Conservation (phyloP, 2,329 filamentous ascomycete species). For the Neonectria neomacrospora region DNA sequence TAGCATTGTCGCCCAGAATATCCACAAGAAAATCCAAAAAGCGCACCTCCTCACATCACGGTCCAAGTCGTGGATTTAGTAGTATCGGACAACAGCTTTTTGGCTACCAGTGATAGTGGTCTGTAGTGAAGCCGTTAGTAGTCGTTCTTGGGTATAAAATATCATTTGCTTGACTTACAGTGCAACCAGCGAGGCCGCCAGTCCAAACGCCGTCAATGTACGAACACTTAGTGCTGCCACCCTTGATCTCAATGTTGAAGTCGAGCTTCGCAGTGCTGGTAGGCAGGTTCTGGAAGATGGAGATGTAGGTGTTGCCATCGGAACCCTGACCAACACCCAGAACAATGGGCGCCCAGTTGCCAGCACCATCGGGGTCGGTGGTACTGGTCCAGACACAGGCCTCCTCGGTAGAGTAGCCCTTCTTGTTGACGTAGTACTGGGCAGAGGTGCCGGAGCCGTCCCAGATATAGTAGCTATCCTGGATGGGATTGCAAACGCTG, state of each 20-base stretch:
- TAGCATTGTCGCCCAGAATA: conserved; percentile 46
- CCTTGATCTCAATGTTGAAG: conserved; percentile 82
- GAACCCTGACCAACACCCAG: conserved; percentile 79
- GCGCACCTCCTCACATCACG: conserved; percentile 37
- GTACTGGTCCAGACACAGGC: conserved; percentile 80
- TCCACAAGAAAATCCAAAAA: conserved; percentile 51
- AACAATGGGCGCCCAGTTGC: conserved; percentile 91
- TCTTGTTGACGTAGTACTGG: conserved; percentile 96
- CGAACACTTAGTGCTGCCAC: conserved; percentile 70
- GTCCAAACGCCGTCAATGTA: conserved; percentile 72
- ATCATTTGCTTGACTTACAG: conserved; percentile 70
- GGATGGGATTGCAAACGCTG: conserved; percentile 79
- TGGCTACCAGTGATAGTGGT: conserved; percentile 56
- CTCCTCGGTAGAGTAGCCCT: conserved; percentile 71
- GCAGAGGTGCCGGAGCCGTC: conserved; percentile 79
- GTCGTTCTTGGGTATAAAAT: not conserved
- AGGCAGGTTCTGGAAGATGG: conserved; percentile 85
- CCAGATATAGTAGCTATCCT: conserved; percentile 81
- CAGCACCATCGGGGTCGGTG: conserved; percentile 62
- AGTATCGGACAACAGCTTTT: conserved; percentile 58
- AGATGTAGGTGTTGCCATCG: conserved; percentile 77
- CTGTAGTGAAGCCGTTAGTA: conserved; percentile 48
- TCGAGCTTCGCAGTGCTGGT: conserved; percentile 76
- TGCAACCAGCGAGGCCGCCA: conserved; percentile 75
- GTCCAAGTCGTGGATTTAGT: conserved; percentile 39